A percentile compares a stretch with the other conserved stretches of the same genome.
phyloP scores from a whole-genome alignment of 495 filamentous ascomycete species.

The Rostrohypoxylon terebratum region DNA sequence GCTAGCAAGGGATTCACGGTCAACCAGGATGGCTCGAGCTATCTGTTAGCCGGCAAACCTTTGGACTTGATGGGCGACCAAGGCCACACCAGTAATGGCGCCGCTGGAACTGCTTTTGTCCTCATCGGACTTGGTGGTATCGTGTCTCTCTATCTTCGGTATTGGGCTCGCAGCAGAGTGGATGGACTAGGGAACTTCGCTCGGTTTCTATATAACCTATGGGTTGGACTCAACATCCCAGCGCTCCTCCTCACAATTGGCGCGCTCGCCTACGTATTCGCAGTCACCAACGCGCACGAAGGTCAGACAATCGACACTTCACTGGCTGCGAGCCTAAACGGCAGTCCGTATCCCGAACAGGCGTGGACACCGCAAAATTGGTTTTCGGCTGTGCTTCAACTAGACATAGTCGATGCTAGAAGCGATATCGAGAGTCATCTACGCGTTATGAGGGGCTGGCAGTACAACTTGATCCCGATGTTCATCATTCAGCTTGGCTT shows the following conservation, averaged over 20 bases:
- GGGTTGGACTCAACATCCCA: constrained; percentile 56
- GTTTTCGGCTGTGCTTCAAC: constrained; percentile 61
- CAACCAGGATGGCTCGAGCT: constrained; percentile 44
- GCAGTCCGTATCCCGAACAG: constrained; percentile 56
- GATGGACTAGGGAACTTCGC: constrained; percentile 10
- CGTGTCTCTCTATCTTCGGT: constrained; percentile 53
- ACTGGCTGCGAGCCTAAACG: constrained; percentile 51
- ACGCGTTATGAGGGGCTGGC: constrained; percentile 62
- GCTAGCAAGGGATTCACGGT: constrained; percentile 54
- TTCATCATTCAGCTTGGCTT: constrained; percentile 58
- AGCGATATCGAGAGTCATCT: constrained; percentile 57
- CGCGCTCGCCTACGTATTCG: constrained; percentile 60
- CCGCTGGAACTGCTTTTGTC: constrained; percentile 62
- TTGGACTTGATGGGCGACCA: constrained; percentile 57
- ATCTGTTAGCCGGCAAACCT: constrained; percentile 57
- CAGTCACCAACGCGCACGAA: constrained; percentile 56
- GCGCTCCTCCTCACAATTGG: constrained; percentile 60
- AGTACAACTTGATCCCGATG: constrained; percentile 66
- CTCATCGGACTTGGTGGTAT: constrained; percentile 60
- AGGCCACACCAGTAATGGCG: constrained; percentile 63
- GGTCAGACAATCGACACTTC: constrained; percentile 56
- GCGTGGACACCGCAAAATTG: constrained; percentile 69
- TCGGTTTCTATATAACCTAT: constrained; percentile 52
- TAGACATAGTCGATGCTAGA: constrained; percentile 54
- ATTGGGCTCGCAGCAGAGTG: constrained; percentile 46